Base-by-base conservation (phyloP, 164 flowering plant genomes). In the Stephania cephalantha region DNA sequence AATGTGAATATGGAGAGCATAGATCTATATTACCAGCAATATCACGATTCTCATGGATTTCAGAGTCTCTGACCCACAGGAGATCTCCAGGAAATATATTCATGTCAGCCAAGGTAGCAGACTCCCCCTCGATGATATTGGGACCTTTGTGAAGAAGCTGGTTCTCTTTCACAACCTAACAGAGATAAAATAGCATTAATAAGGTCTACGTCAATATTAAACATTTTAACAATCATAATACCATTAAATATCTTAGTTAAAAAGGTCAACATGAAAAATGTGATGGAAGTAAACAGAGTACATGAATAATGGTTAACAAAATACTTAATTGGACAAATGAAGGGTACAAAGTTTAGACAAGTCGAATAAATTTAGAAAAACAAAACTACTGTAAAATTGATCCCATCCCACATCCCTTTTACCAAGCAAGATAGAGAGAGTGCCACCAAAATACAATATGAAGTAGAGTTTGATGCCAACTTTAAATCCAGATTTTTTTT, bases 121-220 rank as follows among this genome's bases (percentile, higher is more conserved):
- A 77, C 79, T 95, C 99, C 45, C 81, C 87, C 68, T 90, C 91
- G 71, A 95, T 86, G 77, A 84, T 77, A 69, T 48, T 83, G 35
- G 85, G 61, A 75, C 98, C 96, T 85, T 93, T 95, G 81, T 87
- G 95, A 75, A 95, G 90, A 75, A 90, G 81, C 84, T 95, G 99
- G 75, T 95, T 93, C 85, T 95, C 99, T 82, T 93, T 95, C 7
- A 93, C 93, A 75, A 95, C 90, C 99, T 95, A 89, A 46, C 77
- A 84, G 35, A 2, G 42, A 70, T 22, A 6, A n/a, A 8, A 9
- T 22, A 30, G 44, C 53, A 25, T 52, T 52, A 53, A n/a, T 30
- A 65, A 13, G 15, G 8, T 58, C 71, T 15, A 55, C 9, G 31
- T 20, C 17, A n/a, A 66, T 18, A n/a, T 44, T 52, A 71, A 76